Evolutionary conservation across 768 basidiomycete genomes (phyloP).

Genomic region (Lentinula raphanica): DNA sequence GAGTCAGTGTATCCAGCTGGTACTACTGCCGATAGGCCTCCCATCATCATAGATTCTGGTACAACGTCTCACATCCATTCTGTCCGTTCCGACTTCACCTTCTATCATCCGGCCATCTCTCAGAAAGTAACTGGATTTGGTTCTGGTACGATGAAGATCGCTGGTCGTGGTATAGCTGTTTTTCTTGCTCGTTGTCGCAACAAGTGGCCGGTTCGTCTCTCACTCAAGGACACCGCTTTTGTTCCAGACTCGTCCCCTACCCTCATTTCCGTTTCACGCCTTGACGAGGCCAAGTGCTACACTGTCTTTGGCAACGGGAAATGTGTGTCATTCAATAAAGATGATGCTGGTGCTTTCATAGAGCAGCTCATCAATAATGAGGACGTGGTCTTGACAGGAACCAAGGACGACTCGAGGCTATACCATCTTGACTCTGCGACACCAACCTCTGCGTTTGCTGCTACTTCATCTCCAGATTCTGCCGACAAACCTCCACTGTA

Average conservation of each 20-base stretch:
- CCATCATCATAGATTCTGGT: no score
- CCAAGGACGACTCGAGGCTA: constrained; percentile 6
- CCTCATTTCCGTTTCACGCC: constrained; percentile 10
- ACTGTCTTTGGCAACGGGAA: constrained; percentile 11
- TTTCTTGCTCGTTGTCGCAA: constrained; percentile 2
- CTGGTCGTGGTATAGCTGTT: constrained; percentile 9
- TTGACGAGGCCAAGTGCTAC: constrained; percentile 10
- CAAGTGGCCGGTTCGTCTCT: no score
- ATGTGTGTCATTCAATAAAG: constrained; percentile 9
- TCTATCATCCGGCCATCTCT: not conserved
- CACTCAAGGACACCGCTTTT: constrained; percentile 8
- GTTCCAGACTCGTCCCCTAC: constrained; percentile 12
- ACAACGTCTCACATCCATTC: constrained; percentile 13
- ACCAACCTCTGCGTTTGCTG: not conserved
- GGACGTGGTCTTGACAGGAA: constrained; percentile 9
- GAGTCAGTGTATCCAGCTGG: constrained; percentile 8
- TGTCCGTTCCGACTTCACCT: constrained; percentile 8
- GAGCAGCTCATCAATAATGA: no score
- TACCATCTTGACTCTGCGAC: constrained; percentile 9
- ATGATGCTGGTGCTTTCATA: constrained; percentile 8
- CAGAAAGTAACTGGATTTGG: constrained; percentile 9
- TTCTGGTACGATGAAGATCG: constrained; percentile 10
- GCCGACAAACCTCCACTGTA: no score
- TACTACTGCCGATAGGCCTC: not conserved
- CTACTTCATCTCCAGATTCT: no score